phyloP scores from a whole-genome alignment of 108 stramenopile species.

The Asterionellopsis glacialis region DNA sequence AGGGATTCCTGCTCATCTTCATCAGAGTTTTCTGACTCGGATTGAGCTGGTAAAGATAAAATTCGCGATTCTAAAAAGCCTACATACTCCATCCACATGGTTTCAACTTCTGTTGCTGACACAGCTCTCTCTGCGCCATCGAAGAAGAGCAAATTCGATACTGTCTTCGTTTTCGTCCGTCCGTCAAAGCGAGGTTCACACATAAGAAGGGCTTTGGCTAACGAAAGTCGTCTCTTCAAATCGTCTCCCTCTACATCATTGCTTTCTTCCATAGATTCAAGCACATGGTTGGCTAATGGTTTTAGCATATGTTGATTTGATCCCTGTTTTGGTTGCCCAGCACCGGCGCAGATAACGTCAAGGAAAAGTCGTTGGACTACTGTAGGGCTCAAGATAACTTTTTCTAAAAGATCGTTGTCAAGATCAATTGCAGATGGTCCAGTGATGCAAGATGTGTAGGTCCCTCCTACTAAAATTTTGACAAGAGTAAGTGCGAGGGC shows the following conservation, averaged over 20 bases:
- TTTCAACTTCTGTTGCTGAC: not conserved
- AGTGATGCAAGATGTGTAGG: slow-evolving; percentile 45
- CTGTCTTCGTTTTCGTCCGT: slow-evolving; percentile 59
- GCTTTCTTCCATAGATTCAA: slow-evolving; percentile 15
- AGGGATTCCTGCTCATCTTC: too few relatives aligned
- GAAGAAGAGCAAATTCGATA: slow-evolving; percentile 38
- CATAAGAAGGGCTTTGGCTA: slow-evolving; percentile 46
- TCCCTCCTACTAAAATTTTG: slow-evolving; percentile 33
- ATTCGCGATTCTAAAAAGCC: slow-evolving; percentile 30
- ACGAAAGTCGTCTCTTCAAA: slow-evolving; percentile 34
- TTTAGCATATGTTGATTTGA: slow-evolving; percentile 30
- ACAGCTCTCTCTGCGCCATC: slow-evolving; percentile 4
- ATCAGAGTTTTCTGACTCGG: not conserved
- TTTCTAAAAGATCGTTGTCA: slow-evolving; percentile 40
- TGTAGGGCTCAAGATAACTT: slow-evolving; percentile 27
- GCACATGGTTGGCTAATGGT: slow-evolving; percentile 31
- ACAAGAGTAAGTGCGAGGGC: slow-evolving; percentile 56
- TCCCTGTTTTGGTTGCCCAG: slow-evolving; percentile 26
- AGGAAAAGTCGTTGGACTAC: slow-evolving; percentile 58
- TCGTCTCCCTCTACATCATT: slow-evolving; percentile 13
- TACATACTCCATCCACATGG: slow-evolving; percentile 29
- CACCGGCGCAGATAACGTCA: slow-evolving; percentile 53
- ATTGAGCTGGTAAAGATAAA: slow-evolving; percentile 3
- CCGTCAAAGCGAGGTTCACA: slow-evolving; percentile 66
- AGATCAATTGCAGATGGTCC: slow-evolving; percentile 41